These are phyloP conservation scores for Phaeosphaeria sp. DNA, from an alignment of 2,329 filamentous ascomycete genomes.

Conservation along the genomic window DNA sequence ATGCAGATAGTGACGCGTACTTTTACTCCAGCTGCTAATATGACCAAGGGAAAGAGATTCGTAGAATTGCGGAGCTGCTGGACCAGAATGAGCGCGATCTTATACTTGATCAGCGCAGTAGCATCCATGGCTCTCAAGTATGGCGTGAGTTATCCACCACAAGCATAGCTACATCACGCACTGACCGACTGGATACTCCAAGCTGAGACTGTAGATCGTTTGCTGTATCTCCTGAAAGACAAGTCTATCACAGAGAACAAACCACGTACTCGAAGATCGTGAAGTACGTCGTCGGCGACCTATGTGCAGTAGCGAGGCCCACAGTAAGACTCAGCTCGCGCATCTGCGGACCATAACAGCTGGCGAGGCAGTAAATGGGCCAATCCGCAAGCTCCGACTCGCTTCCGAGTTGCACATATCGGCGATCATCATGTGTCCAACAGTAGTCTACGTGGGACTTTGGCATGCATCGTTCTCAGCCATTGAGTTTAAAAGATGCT, in stretches of 20 bases:
- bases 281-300: slow-evolving; percentile 2
- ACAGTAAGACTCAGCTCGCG: not conserved
- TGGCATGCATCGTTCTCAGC: not conserved
- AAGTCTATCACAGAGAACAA: not conserved
- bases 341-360: not conserved
- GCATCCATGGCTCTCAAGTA: not conserved
- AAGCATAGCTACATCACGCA: not conserved
- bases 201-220: not conserved
- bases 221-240: not conserved
- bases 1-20: not conserved
- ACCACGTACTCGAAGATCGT: not conserved
- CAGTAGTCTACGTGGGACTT: not conserved
- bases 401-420: not conserved
- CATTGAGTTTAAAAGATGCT: not conserved
- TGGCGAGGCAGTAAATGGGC: not conserved
- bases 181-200: not conserved
- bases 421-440: slow-evolving; percentile 2
- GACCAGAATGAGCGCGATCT: not conserved
- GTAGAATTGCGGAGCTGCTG: not conserved
- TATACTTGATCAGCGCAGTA: not conserved
- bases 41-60: not conserved
- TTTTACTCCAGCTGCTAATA: not conserved
- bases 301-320: slow-evolving; percentile 4
- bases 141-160: not conserved
- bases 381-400: not conserved